Evolutionary conservation across 225 moss, liverwort and hornwort genomes (phyloP).

Genomic region (Pseudoscleropodium purum): DNA sequence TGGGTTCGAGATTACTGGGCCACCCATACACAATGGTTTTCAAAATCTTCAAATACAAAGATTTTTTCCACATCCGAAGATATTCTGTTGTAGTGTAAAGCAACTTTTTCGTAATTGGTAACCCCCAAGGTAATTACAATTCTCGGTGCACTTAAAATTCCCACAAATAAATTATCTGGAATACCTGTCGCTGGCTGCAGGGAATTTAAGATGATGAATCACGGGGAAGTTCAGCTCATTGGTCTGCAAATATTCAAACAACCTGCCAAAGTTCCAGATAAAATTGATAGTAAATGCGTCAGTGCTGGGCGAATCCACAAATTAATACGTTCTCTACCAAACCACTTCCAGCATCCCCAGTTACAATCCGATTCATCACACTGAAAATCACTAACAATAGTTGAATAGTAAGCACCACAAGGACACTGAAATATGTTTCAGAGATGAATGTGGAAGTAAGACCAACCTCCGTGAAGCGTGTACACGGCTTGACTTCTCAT

Average conservation of each 20-base stretch:
- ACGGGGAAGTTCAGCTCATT: conserved; percentile 71
- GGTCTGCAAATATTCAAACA: conserved; percentile 80
- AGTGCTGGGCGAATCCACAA: background rate
- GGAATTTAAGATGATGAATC: conserved; percentile 87
- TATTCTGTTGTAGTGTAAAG: background rate
- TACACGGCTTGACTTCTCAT: conserved; percentile 80
- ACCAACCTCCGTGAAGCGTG: conserved; percentile 74
- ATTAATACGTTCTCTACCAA: background rate
- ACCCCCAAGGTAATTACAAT: background rate
- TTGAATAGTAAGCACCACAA: background rate
- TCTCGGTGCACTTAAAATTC: background rate
- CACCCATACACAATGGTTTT: background rate
- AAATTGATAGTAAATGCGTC: background rate
- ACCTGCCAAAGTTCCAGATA: conserved; percentile 21
- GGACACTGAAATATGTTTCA: background rate
- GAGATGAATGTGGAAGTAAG: background rate
- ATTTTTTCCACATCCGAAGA: background rate
- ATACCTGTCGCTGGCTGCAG: conserved; percentile 51
- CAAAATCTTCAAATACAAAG: background rate
- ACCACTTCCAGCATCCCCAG: background rate
- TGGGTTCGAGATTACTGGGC: background rate
- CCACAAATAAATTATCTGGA: background rate
- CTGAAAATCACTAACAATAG: background rate
- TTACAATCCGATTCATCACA: background rate
- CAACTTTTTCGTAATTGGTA: background rate